Conservation (phyloP, 2,329 filamentous ascomycete genomes). For the Venturia nashicola region DNA sequence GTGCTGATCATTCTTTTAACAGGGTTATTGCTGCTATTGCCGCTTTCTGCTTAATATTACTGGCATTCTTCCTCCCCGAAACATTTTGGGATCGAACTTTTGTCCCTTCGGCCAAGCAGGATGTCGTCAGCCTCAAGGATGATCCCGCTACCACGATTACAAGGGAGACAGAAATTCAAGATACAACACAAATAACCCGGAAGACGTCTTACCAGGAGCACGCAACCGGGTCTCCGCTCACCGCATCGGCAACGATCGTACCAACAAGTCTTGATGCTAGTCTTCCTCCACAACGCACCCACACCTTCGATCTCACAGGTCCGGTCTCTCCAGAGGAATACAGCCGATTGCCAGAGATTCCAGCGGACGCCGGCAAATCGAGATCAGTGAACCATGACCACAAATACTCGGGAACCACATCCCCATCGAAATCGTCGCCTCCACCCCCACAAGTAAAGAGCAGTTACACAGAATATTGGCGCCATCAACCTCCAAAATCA, state of each 20-base stretch:
- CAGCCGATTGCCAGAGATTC: neutral
- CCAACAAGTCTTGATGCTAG: neutral
- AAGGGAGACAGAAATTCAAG: neutral
- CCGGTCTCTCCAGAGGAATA: neutral
- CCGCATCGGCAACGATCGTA: neutral
- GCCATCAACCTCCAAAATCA: conserved; percentile 53
- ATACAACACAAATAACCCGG: neutral
- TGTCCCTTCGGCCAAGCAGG: conserved; percentile 19
- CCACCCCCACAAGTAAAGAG: neutral
- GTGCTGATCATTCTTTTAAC: conserved; percentile 17
- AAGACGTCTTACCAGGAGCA: neutral
- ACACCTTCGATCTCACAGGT: neutral
- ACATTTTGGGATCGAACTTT: conserved; percentile 81
- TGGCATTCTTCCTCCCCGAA: neutral
- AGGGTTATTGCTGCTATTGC: conserved; percentile 31
- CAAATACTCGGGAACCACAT: neutral
- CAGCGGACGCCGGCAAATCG: neutral
- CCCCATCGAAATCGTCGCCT: neutral
- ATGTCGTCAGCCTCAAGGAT: neutral
- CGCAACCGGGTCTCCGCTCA: neutral
- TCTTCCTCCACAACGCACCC: neutral
- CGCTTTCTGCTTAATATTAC: neutral
- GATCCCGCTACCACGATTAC: neutral
- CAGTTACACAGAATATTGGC: conserved; percentile 29
- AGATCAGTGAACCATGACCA: neutral